A percentile compares a stretch with the other conserved stretches of the same genome.
Evolutionary conservation across 371 early-diverging fungal species (phyloP).

Genomic region (Mortierella sp.): DNA sequence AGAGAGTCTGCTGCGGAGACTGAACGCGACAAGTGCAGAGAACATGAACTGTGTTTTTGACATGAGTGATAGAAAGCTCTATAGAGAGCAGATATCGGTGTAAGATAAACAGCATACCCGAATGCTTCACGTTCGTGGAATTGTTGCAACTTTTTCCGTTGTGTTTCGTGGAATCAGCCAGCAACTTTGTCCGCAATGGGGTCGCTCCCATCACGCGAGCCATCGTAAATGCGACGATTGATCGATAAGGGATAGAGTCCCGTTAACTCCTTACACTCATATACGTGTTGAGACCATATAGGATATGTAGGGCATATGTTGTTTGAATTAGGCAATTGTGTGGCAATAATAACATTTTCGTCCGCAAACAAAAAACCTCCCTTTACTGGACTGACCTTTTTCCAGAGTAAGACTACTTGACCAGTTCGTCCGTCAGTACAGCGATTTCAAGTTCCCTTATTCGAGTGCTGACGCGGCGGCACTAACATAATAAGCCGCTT

Average conservation of each 20-base stretch:
- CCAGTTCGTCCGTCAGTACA: constrained; percentile 31
- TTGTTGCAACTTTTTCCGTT: constrained; percentile 23
- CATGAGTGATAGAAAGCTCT: constrained; percentile 52
- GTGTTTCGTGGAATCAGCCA: constrained; percentile 34
- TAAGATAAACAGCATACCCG: background rate
- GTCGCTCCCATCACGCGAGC: constrained; percentile 33
- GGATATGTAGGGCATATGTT: no score
- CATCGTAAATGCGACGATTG: constrained; percentile 37
- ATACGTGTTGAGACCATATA: constrained; percentile 24
- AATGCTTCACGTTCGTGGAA: no score
- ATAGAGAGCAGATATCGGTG: background rate
- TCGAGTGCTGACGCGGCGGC: constrained; percentile 38
- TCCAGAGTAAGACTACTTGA: constrained; percentile 37
- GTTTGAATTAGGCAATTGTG: background rate
- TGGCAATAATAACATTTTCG: background rate
- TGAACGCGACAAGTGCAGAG: constrained; percentile 48
- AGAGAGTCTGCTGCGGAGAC: constrained; percentile 47
- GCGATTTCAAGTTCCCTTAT: constrained; percentile 38
- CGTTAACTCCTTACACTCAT: constrained; percentile 20
- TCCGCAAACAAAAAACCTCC: background rate
- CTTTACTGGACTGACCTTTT: constrained; percentile 30
- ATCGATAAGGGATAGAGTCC: constrained; percentile 49
- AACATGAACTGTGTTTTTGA: constrained; percentile 56
- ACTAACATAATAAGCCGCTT: constrained; percentile 19
- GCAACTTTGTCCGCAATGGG: constrained; percentile 26